These are phyloP conservation scores for Saccharomyces mikatae DNA, from an alignment of 805 yeast species.

Conservation along the genomic window DNA sequence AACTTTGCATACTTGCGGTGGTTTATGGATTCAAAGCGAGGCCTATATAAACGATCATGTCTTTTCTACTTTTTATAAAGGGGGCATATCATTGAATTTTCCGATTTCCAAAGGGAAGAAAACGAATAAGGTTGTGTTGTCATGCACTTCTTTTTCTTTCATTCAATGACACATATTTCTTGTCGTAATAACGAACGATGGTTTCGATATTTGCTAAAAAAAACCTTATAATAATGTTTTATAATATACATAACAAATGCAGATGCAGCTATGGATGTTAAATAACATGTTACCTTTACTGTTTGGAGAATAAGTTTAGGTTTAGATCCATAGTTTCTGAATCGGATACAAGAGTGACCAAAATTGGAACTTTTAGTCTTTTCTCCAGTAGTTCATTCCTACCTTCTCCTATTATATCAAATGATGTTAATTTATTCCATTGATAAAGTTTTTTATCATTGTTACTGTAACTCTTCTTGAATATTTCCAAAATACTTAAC, in stretches of 20 bases:
- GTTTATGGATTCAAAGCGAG: constrained; percentile 41
- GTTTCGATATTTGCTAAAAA: background rate
- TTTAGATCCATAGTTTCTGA: constrained; percentile 4
- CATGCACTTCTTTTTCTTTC: background rate
- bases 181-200: background rate
- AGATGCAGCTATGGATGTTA: background rate
- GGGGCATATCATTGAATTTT: background rate
- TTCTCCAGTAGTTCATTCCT: constrained; percentile 22
- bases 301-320: constrained; percentile 10
- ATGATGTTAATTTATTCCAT: constrained; percentile 20
- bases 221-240: background rate
- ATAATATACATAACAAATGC: background rate
- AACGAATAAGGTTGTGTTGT: background rate
- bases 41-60: constrained; percentile 28
- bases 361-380: constrained; percentile 17
- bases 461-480: constrained; percentile 5
- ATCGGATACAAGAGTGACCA: constrained; percentile 7
- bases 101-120: background rate
- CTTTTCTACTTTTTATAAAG: background rate
- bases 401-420: constrained; percentile 15
- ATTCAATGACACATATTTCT: constrained; percentile 23
- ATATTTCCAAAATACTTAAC: constrained; percentile 16
- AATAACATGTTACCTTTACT: background rate
- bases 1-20: constrained; percentile 30
- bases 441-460: constrained; percentile 6